Percentiles rank a stretch among this genome's conserved stretches.
Evolutionary conservation across 306 rosid species (phyloP).

Genomic region (barrel medic (Medicago truncatula)): DNA sequence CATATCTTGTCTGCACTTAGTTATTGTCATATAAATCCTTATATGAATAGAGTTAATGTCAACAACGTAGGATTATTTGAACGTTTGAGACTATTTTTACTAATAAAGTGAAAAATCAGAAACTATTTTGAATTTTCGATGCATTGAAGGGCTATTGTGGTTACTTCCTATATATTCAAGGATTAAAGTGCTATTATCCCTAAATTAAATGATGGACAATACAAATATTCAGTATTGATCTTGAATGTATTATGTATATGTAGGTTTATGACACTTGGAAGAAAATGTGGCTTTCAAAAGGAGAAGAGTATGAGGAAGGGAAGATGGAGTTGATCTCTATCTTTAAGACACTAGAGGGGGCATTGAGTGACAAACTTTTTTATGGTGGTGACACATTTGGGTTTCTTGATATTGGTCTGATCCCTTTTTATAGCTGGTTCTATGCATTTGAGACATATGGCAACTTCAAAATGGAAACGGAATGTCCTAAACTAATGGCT

Average conservation of each 20-base stretch:
- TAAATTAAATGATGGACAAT: no score
- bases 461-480: constrained; percentile 51
- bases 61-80: no score
- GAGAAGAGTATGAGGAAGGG: constrained; percentile 52
- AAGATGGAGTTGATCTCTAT: constrained; percentile 48
- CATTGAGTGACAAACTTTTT: constrained; percentile 43
- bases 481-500: constrained; percentile 53
- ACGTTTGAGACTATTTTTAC: no score
- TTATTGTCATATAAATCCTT: no score
- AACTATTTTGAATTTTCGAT: no score
- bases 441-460: constrained; percentile 49
- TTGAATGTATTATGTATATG: constrained; percentile 44
- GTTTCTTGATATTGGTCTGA: constrained; percentile 52
- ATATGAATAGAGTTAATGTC: no score
- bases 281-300: constrained; percentile 47
- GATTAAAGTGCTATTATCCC: no score
- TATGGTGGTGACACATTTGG: constrained; percentile 57
- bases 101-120: no score
- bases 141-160: no score
- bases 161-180: no score
- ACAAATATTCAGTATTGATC: background rate
- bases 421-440: constrained; percentile 55
- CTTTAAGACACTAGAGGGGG: constrained; percentile 44
- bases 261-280: constrained; percentile 43
- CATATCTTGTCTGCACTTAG: no score